phyloP scores from a whole-genome alignment of 2,329 filamentous ascomycete species.

The Lachnellula subtilissima region DNA sequence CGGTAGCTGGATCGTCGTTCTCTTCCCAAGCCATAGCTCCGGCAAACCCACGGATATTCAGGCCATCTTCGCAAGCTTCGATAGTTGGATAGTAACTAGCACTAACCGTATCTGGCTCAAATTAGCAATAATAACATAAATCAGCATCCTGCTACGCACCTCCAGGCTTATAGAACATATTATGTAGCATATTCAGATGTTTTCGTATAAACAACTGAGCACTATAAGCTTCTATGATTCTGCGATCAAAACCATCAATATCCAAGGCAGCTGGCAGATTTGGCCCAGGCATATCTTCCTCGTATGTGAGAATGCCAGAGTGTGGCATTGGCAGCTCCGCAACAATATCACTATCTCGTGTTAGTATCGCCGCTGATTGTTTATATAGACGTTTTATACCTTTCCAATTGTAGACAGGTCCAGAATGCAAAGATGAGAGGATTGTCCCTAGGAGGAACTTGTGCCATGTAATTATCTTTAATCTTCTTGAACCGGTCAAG shows the following conservation, averaged over 20 bases:
- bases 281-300: slow-evolving; percentile 63
- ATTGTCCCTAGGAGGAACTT: slow-evolving; percentile 45
- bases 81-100: slow-evolving; percentile 40
- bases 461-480: slow-evolving; percentile 18
- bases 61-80: slow-evolving; percentile 40
- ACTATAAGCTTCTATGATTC: slow-evolving; percentile 55
- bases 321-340: slow-evolving; percentile 71
- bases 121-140: neutral
- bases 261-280: slow-evolving; percentile 44
- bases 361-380: slow-evolving; percentile 10
- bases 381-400: slow-evolving; percentile 42
- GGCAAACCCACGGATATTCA: slow-evolving; percentile 42
- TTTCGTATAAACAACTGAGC: slow-evolving; percentile 62
- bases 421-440: slow-evolving; percentile 75
- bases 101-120: neutral
- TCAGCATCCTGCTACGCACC: neutral
- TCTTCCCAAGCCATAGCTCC: slow-evolving; percentile 47
- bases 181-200: slow-evolving; percentile 59
- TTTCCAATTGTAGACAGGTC: slow-evolving; percentile 91
- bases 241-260: slow-evolving; percentile 39
- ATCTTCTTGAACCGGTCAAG: slow-evolving; percentile 36
- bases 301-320: slow-evolving; percentile 56
- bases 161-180: slow-evolving; percentile 32
- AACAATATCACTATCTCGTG: slow-evolving; percentile 67
- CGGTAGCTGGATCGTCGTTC: slow-evolving; percentile 61